Evolutionary conservation across 192 early-diverging fungal genomes (phyloP).

Genomic region (Martensiomyces pterosporus): DNA sequence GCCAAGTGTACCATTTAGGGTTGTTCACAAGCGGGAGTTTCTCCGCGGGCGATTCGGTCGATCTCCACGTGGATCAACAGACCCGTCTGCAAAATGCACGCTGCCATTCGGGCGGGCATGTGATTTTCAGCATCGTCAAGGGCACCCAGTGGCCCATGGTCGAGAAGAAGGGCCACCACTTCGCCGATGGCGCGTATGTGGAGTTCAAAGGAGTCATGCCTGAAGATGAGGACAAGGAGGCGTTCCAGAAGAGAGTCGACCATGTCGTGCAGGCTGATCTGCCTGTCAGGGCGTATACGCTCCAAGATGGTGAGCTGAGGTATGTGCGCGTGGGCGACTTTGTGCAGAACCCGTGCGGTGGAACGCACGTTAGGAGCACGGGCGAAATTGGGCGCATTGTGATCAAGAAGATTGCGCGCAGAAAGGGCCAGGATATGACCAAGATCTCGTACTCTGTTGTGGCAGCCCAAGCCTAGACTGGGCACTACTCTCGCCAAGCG

Average conservation of each 20-base stretch:
- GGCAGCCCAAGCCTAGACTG: no score
- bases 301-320: neutral
- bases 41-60: neutral
- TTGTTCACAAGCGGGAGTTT: neutral
- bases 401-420: conserved; percentile 19
- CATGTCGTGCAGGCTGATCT: conserved; percentile 1
- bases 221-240: neutral
- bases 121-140: conserved; percentile 24
- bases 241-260: conserved; percentile 8
- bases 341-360: conserved; percentile 18
- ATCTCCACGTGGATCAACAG: conserved; percentile 6
- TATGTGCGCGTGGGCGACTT: conserved; percentile 11
- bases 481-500: no score
- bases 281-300: neutral
- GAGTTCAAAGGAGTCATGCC: conserved; percentile 26
- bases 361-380: conserved; percentile 20
- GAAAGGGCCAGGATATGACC: conserved; percentile 11
- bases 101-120: conserved; percentile 29
- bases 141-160: conserved; percentile 6
- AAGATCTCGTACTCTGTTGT: conserved; percentile 20
- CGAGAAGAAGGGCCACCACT: conserved; percentile 28
- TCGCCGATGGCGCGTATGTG: conserved; percentile 26
- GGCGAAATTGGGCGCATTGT: conserved; percentile 8
- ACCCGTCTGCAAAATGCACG: conserved; percentile 16
- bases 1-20: conserved; percentile 17